Base-by-base conservation (phyloP, 2,329 filamentous ascomycete species). In the Fusarium musae region DNA sequence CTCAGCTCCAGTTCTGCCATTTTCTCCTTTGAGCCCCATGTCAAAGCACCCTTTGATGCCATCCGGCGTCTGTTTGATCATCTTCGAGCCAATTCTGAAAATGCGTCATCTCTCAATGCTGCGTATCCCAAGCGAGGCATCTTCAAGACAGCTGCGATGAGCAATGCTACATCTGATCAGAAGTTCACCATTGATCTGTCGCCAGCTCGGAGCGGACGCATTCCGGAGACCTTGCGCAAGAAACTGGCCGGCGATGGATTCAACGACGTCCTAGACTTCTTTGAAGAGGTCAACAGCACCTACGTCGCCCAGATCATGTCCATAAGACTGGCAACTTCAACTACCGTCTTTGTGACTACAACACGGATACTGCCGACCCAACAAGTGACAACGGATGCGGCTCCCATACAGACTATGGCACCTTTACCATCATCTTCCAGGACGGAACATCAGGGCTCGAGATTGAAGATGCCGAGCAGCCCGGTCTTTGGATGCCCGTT, bases 101-200 rank as follows among this genome's bases (percentile, higher is more conserved):
- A 21, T 59, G 34, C 60, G 21, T 47, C 43, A 19, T 34, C 60
- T 23, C 28, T 59, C 15, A 49, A 30, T 32, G 53, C 53, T 34
- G 26, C 52, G 17, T 58, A 58, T 23, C 52, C 40, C 21, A 58
- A 49, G 17, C 40, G 52, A 9, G 59, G 50, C 17, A 63, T 63
- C 40, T 58, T 58, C 34, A 58, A 47, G 23, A 39, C 42, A 32
- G 43, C 53, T 37, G 60, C 60, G 12, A 49, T 34, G 17, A 28
- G 23, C 16, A 63, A 57, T 34, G 36, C 26, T 28, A 26, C 26
- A 19, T 36, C 49, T 36, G 36, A 58, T 4, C 50, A 44, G 15
- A 63, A 63, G 26, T 63, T 57, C 9, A 66, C 59, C 2, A 52
- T 63, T 12, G 59, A 63, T 15, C 23, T 66, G 9, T 63, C 50